phyloP scores from a whole-genome alignment of 208 protist species.

The Naegleria lovaniensis region DNA sequence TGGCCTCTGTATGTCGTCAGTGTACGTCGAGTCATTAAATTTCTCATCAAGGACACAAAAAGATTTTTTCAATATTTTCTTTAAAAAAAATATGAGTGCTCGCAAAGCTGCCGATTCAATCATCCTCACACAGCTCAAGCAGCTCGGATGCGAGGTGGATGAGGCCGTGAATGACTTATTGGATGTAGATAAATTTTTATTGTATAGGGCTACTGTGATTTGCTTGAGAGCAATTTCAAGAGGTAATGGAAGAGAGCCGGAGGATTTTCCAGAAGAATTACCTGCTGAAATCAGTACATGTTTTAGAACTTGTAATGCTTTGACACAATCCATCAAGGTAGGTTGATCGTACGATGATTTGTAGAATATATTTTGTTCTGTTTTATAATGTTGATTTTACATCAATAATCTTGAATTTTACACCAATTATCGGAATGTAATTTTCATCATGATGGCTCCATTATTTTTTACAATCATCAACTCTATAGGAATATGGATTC shows the following conservation, averaged over 20 bases:
- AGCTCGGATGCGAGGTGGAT: not conserved
- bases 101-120: not conserved
- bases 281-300: not conserved
- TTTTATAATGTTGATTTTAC: too few relatives aligned
- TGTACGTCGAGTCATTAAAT: too few relatives aligned
- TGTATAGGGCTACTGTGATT: not conserved
- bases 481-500: not conserved
- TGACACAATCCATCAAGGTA: not conserved
- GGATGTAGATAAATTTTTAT: slow-evolving; percentile 13
- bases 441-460: too few relatives aligned
- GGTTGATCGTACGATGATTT: too few relatives aligned
- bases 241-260: not conserved
- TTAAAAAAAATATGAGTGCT: not conserved
- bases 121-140: not conserved
- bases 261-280: not conserved
- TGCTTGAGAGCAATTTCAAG: not conserved
- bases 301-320: not conserved
- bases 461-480: too few relatives aligned
- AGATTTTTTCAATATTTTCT: not conserved
- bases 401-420: too few relatives aligned
- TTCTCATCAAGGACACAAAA: too few relatives aligned
- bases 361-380: too few relatives aligned
- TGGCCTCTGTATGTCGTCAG: too few relatives aligned
- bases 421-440: not conserved
- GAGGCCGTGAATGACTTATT: not conserved